Evolutionary conservation across 2,329 filamentous ascomycete species (phyloP).

Genomic region (Fusarium sp.): DNA sequence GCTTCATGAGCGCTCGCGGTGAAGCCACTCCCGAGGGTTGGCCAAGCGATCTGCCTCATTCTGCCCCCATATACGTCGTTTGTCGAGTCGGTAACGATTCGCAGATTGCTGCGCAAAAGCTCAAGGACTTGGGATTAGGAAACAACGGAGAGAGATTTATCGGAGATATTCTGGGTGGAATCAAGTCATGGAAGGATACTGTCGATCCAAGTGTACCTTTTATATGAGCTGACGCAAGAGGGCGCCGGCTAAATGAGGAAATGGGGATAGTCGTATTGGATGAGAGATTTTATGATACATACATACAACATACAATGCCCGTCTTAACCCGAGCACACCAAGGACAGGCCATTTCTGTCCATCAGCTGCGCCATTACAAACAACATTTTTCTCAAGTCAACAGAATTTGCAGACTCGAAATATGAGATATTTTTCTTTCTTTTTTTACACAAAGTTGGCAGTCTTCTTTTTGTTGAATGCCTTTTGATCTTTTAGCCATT

Average conservation of each 20-base stretch:
- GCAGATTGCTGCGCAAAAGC: conserved; percentile 73
- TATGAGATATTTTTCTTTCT: conserved; percentile 8
- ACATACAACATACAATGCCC: conserved; percentile 49
- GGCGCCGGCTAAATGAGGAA: conserved; percentile 28
- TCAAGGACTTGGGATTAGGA: conserved; percentile 72
- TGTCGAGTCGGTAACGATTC: conserved; percentile 85
- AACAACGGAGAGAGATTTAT: conserved; percentile 68
- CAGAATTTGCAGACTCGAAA: not conserved
- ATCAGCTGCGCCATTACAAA: conserved; percentile 44
- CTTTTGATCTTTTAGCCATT: conserved; percentile 97
- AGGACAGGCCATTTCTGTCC: conserved; percentile 30
- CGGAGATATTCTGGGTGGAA: conserved; percentile 78
- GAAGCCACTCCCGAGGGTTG: conserved; percentile 53
- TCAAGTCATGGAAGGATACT: conserved; percentile 77
- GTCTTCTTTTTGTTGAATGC: conserved; percentile 97
- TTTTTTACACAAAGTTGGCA: conserved; percentile 68
- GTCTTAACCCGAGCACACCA: conserved; percentile 34
- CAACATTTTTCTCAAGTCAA: conserved; percentile 25
- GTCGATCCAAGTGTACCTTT: conserved; percentile 72
- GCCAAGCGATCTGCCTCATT: conserved; percentile 52
- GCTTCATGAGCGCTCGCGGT: conserved; percentile 68
- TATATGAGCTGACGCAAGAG: conserved; percentile 51
- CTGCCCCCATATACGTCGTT: conserved; percentile 75
- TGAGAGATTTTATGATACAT: conserved; percentile 46
- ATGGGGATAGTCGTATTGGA: conserved; percentile 35